A percentile compares a stretch with the other conserved stretches of the same genome.
Evolutionary conservation across 768 basidiomycete species (phyloP).

Genomic region (Psilocybe cubensis): DNA sequence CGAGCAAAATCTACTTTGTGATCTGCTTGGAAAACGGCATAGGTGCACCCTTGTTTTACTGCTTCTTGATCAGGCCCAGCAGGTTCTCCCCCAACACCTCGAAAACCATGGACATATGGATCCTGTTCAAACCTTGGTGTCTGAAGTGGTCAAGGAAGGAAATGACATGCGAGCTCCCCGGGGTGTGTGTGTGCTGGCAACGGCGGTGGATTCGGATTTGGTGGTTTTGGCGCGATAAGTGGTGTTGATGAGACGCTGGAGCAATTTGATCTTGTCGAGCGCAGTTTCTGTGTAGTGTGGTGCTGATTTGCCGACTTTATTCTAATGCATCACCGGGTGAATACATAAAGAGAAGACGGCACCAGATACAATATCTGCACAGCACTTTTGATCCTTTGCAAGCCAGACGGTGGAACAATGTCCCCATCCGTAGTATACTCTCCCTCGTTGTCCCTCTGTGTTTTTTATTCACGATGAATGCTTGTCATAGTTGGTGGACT

Average conservation of each 20-base stretch:
- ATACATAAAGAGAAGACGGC: not conserved
- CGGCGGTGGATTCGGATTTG: conserved; percentile 52
- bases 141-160: conserved; percentile 97
- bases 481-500: too few relatives aligned
- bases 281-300: conserved; percentile 97
- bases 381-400: conserved; percentile 77
- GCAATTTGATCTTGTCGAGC: conserved; percentile 96
- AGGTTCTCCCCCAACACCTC: conserved; percentile 98
- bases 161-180: conserved; percentile 93
- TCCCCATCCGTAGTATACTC: conserved; percentile 93
- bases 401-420: conserved; percentile 96
- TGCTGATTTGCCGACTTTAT: conserved; percentile 99
- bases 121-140: conserved; percentile 95
- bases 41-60: conserved; percentile 97
- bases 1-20: conserved; percentile 93
- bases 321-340: conserved; percentile 46
- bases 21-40: conserved; percentile 94
- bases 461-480: too few relatives aligned
- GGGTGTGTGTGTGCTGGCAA: conserved; percentile 73
- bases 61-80: conserved; percentile 93
- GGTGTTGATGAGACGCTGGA: conserved; percentile 86
- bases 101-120: conserved; percentile 99
- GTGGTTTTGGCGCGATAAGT: conserved; percentile 46
- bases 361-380: conserved; percentile 18
- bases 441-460: too few relatives aligned